Evolutionary conservation across 2,329 filamentous ascomycete species (phyloP).

Genomic region (Ilyonectria mors-panacis): DNA sequence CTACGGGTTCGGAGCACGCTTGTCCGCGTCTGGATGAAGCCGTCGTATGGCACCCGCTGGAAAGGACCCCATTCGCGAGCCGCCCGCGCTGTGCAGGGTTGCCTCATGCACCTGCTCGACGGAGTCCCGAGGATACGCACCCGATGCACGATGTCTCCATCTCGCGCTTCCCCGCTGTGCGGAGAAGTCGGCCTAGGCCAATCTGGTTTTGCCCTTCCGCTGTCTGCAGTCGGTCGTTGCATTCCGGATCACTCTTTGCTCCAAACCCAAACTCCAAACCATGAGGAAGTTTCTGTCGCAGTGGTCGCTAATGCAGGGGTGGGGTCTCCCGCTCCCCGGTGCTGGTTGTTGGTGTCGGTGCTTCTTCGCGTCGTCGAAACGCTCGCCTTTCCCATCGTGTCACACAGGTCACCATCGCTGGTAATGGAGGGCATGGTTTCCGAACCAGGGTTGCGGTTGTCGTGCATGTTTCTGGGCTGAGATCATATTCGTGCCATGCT

Average conservation of each 20-base stretch:
- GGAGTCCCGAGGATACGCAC: constrained; percentile 38
- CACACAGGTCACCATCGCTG: constrained; percentile 5
- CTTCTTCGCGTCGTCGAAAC: constrained; percentile 9
- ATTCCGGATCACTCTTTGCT: constrained; percentile 21
- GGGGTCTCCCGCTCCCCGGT: constrained; percentile 9
- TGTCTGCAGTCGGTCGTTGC: constrained; percentile 24
- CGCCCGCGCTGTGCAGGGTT: constrained; percentile 43
- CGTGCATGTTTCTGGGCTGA: constrained; percentile 17
- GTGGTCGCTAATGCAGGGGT: constrained; percentile 24
- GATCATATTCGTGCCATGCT: constrained; percentile 3
- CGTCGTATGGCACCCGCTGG: constrained; percentile 39
- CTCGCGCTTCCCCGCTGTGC: constrained; percentile 43
- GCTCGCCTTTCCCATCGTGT: constrained; percentile 17
- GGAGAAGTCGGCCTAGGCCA: constrained; percentile 44
- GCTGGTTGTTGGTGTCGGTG: neutral
- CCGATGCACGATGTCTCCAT: constrained; percentile 48
- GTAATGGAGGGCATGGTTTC: neutral
- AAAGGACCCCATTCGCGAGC: constrained; percentile 49
- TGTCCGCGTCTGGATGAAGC: constrained; percentile 44
- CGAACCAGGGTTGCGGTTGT: neutral
- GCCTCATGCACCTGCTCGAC: constrained; percentile 29
- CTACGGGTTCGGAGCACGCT: constrained; percentile 41
- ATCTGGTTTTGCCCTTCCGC: constrained; percentile 37
- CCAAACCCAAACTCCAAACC: constrained; percentile 14
- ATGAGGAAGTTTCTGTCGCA: constrained; percentile 10